Percentiles rank a stretch among this genome's conserved stretches.
Conservation (phyloP, 257 asterid genomes). For the Phtheirospermum japonicum region DNA sequence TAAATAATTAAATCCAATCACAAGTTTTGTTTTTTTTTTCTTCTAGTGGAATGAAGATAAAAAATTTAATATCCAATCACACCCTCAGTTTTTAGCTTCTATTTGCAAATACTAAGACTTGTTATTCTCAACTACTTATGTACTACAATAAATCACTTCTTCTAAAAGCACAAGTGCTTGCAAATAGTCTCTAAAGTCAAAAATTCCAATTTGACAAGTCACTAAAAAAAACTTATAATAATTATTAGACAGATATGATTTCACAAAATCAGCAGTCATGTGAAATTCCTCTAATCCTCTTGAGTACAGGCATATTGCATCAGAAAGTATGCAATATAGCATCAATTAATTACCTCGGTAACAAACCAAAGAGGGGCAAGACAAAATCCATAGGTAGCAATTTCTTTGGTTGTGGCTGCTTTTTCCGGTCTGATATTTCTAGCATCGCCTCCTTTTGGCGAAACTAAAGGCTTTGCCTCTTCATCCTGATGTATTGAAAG, state of each 20-base stretch:
- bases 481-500: slow-evolving; percentile 41
- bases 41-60: too few species aligned
- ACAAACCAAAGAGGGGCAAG: slow-evolving; percentile 97
- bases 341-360: slow-evolving; percentile 63
- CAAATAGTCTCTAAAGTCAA: not conserved
- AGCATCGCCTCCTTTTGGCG: slow-evolving; percentile 39
- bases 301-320: slow-evolving; percentile 11
- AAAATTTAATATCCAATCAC: too few species aligned
- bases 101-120: not conserved
- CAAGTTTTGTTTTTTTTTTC: too few species aligned
- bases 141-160: not conserved
- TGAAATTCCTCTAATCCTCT: not conserved
- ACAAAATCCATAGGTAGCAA: slow-evolving; percentile 85
- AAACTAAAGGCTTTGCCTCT: slow-evolving; percentile 67
- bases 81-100: not conserved
- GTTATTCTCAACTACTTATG: not conserved
- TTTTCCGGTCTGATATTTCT: slow-evolving; percentile 43
- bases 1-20: too few species aligned
- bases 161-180: not conserved
- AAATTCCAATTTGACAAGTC: too few species aligned
- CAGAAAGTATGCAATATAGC: not conserved
- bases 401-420: slow-evolving; percentile 65
- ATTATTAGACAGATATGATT: not conserved
- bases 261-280: too few species aligned
- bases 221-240: too few species aligned